A percentile compares a stretch with the other conserved stretches of the same genome.
phyloP scores from a whole-genome alignment of 2,329 filamentous ascomycete genomes.

The Chaetomiaceae sp. region DNA sequence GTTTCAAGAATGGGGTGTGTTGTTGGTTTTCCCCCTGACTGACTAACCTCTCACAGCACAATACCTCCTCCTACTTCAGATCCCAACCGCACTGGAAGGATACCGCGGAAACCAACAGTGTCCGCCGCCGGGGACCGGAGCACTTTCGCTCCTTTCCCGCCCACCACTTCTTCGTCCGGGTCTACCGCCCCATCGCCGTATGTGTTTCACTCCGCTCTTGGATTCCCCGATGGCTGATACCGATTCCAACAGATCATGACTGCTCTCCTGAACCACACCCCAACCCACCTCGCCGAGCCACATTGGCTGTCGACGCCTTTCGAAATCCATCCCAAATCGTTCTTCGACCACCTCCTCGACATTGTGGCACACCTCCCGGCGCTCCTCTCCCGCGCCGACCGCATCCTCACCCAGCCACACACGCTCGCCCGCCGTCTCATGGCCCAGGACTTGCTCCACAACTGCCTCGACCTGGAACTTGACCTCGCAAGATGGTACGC shows the following conservation, averaged over 20 bases:
- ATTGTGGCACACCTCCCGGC: conserved; percentile 43
- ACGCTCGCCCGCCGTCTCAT: conserved; percentile 39
- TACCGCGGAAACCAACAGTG: conserved; percentile 31
- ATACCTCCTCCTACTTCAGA: conserved; percentile 35
- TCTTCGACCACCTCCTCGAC: conserved; percentile 50
- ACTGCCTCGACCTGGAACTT: conserved; percentile 44
- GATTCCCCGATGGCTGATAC: not conserved
- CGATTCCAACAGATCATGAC: conserved; percentile 36
- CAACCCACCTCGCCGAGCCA: conserved; percentile 46
- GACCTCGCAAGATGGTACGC: conserved; percentile 46
- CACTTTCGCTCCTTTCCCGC: conserved; percentile 48
- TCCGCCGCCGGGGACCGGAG: conserved; percentile 42
- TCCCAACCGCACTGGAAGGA: conserved; percentile 36
- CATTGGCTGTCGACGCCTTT: conserved; percentile 52
- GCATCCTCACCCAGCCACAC: conserved; percentile 35
- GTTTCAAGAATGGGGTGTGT: conserved; percentile 16
- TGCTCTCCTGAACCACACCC: conserved; percentile 45
- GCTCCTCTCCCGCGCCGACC: conserved; percentile 43
- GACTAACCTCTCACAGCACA: conserved; percentile 36
- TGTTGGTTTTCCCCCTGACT: conserved; percentile 2
- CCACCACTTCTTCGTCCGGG: conserved; percentile 53
- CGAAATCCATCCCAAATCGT: conserved; percentile 46
- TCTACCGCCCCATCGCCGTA: conserved; percentile 51
- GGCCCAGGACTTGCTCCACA: conserved; percentile 45
- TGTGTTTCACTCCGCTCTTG: conserved; percentile 25